Evolutionary conservation across 208 protist genomes (phyloP).

Genomic region (Leishmania amazonensis): DNA sequence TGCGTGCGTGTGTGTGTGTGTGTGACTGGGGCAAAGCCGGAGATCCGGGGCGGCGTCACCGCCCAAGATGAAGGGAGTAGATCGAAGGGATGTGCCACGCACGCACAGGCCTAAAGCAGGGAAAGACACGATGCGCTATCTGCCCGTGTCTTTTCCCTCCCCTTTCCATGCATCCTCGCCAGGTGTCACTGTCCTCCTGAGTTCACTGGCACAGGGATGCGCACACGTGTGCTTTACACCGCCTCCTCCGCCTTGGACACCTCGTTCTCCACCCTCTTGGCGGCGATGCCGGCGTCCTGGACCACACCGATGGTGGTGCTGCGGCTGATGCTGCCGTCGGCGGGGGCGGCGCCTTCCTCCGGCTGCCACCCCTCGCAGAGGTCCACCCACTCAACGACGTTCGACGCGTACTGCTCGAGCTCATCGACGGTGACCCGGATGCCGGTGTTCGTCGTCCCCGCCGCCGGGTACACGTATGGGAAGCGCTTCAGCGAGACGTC

Average conservation of each 20-base stretch:
- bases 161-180: no score
- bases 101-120: neutral
- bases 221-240: neutral
- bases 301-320: neutral
- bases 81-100: neutral
- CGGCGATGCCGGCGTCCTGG: neutral
- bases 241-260: conserved; percentile 5
- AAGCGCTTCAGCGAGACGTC: conserved; percentile 75
- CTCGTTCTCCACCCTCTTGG: conserved; percentile 21
- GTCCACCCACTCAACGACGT: conserved; percentile 77
- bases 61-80: neutral
- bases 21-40: neutral
- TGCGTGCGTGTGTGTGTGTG: neutral
- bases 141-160: no score
- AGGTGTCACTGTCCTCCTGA: no score
- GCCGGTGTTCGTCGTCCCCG: conserved; percentile 46
- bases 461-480: conserved; percentile 49
- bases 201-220: no score
- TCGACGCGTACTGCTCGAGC: conserved; percentile 55
- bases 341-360: neutral
- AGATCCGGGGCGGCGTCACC: neutral
- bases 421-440: conserved; percentile 48
- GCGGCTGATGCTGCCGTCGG: neutral
- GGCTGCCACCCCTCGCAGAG: conserved; percentile 50
- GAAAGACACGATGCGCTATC: no score